phyloP scores from a whole-genome alignment of 352 stramenopile genomes.

The Pythium volutum region DNA sequence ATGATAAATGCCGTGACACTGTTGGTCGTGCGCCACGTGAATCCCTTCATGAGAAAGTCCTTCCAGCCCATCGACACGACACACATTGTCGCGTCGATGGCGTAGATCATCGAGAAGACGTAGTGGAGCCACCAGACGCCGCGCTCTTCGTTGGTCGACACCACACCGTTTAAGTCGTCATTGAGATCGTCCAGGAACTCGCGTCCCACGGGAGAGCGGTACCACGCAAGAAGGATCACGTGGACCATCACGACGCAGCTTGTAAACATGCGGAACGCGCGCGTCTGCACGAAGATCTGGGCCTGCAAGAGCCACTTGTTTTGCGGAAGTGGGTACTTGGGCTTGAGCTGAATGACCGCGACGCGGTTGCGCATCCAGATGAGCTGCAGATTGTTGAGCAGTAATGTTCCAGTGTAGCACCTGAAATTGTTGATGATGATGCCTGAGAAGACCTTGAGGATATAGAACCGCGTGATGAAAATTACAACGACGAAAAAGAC shows the following conservation, averaged over 20 bases:
- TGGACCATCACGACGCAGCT: constrained; percentile 65
- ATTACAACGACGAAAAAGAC: constrained; percentile 82
- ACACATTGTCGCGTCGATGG: constrained; percentile 59
- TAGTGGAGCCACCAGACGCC: constrained; percentile 79
- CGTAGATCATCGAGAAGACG: constrained; percentile 76
- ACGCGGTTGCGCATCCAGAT: constrained; percentile 78
- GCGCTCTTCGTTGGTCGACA: constrained; percentile 22
- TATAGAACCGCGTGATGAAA: constrained; percentile 76
- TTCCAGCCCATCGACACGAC: constrained; percentile 73
- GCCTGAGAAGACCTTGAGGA: constrained; percentile 71
- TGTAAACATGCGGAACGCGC: constrained; percentile 58
- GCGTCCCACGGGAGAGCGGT: constrained; percentile 51
- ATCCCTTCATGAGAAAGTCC: constrained; percentile 83
- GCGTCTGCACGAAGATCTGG: constrained; percentile 66
- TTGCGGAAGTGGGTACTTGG: constrained; percentile 70
- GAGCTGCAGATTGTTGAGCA: constrained; percentile 74
- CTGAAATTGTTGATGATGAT: constrained; percentile 89
- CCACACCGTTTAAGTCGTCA: constrained; percentile 24
- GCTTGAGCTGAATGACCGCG: constrained; percentile 52
- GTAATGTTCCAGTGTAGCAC: constrained; percentile 74
- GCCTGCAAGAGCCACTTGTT: constrained; percentile 55
- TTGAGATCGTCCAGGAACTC: constrained; percentile 34
- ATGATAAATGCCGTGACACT: constrained; percentile 75
- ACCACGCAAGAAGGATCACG: constrained; percentile 69
- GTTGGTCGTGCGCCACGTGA: constrained; percentile 76